phyloP scores from a whole-genome alignment of 345 rosid genomes.

The Atalantia buxifolia region DNA sequence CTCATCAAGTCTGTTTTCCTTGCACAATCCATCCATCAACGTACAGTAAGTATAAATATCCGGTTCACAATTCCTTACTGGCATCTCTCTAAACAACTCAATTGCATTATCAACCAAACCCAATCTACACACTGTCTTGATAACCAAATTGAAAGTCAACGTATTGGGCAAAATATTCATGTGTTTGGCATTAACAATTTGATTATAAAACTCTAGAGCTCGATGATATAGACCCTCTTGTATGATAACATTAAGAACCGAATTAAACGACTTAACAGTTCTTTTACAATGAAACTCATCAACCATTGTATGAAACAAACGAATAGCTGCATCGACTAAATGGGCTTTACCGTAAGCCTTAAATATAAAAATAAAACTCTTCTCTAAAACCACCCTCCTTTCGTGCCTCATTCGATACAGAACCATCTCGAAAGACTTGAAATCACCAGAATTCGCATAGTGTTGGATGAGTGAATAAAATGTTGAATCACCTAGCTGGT shows the following conservation, averaged over 20 bases:
- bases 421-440: constrained; percentile 51
- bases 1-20: constrained; percentile 71
- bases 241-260: constrained; percentile 69
- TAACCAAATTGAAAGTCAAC: constrained; percentile 67
- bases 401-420: constrained; percentile 59
- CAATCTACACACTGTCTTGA: constrained; percentile 71
- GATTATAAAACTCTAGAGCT: constrained; percentile 66
- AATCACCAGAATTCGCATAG: constrained; percentile 55
- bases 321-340: constrained; percentile 57
- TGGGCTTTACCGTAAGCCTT: constrained; percentile 76
- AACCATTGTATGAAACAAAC: constrained; percentile 63
- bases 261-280: constrained; percentile 77
- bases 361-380: constrained; percentile 52
- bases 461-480: constrained; percentile 62
- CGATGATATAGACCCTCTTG: constrained; percentile 50
- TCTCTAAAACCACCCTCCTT: constrained; percentile 54
- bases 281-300: constrained; percentile 68
- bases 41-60: constrained; percentile 86
- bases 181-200: constrained; percentile 39
- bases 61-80: constrained; percentile 45
- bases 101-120: constrained; percentile 67
- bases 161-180: constrained; percentile 55
- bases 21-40: constrained; percentile 94
- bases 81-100: constrained; percentile 73
- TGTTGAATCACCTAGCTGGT: constrained; percentile 68